Conservation (phyloP, 2,329 filamentous ascomycete genomes). For the Colletotrichum sidae region DNA sequence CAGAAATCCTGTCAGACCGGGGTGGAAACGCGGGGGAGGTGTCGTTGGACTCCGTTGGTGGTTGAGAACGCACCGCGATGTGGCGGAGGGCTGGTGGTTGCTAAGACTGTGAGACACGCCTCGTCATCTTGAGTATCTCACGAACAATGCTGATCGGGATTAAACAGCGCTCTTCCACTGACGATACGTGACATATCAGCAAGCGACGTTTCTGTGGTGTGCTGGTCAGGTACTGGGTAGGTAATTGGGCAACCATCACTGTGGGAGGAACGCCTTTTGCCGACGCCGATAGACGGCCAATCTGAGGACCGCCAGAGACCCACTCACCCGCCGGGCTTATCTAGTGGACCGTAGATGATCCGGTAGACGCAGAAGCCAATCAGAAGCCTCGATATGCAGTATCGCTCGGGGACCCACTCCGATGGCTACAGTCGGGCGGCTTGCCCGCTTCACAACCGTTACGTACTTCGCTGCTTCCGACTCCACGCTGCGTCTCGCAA, state of each 20-base stretch:
- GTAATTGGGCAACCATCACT: not conserved
- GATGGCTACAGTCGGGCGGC: conserved; percentile 15
- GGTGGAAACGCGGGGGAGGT: conserved; percentile 25
- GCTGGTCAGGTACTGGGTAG: not conserved
- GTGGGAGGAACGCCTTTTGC: conserved; percentile 8
- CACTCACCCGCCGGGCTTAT: not conserved
- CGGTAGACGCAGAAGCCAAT: not conserved
- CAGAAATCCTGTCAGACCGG: conserved; percentile 14
- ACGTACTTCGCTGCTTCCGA: not conserved
- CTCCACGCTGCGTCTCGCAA: not conserved
- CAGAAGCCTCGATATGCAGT: not conserved
- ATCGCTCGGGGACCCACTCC: conserved; percentile 33
- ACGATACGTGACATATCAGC: too few relatives aligned
- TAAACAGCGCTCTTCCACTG: conserved; percentile 2
- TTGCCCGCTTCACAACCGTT: not conserved
- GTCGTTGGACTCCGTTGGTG: not conserved
- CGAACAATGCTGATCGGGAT: conserved; percentile 9
- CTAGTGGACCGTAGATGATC: conserved; percentile 8
- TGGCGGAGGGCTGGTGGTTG: not conserved
- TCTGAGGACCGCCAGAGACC: not conserved
- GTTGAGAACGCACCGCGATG: not conserved
- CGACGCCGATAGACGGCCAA: conserved; percentile 5
- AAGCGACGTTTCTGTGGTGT: too few relatives aligned
- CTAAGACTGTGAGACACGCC: not conserved
- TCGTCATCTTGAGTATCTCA: conserved; percentile 4